phyloP scores from a whole-genome alignment of 2,329 filamentous ascomycete species.

The Magnaporthiopsis poae region DNA sequence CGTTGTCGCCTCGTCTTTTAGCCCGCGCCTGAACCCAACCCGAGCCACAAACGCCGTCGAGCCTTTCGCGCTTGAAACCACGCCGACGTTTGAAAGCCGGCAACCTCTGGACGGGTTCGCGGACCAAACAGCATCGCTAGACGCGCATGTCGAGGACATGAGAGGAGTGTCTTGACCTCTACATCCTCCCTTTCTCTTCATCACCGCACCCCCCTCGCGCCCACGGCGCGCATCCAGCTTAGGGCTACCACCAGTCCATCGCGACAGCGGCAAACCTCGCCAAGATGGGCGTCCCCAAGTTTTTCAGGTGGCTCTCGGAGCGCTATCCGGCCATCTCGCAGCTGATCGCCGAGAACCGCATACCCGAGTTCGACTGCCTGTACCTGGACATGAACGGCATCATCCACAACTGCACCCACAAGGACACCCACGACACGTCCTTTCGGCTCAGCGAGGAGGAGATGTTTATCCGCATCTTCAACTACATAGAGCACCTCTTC shows the following conservation, averaged over 20 bases:
- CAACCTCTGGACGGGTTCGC: not conserved
- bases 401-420: conserved; percentile 98
- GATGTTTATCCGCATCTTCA: conserved; percentile 99
- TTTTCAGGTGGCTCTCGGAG: conserved; percentile 98
- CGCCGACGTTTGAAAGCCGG: not conserved
- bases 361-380: conserved; percentile 95
- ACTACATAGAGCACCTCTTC: conserved; percentile 97
- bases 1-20: not conserved
- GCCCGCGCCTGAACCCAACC: not conserved
- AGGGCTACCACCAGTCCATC: not conserved
- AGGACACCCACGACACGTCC: conserved; percentile 81
- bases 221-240: not conserved
- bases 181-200: not conserved
- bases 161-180: not conserved
- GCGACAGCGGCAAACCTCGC: not conserved
- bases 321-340: conserved; percentile 97
- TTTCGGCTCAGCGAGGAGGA: conserved; percentile 93
- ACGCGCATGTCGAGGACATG: not conserved
- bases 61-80: not conserved
- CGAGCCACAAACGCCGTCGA: not conserved
- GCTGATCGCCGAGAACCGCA: conserved; percentile 95
- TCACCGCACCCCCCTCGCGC: not conserved
- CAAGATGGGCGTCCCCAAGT: conserved; percentile 58
- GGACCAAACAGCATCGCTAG: not conserved
- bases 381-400: conserved; percentile 99